Evolutionary conservation across 2,329 filamentous ascomycete species (phyloP), one percentile per base, ranked within the genome.

Genomic region (Aspergillaceae sp.): DNA sequence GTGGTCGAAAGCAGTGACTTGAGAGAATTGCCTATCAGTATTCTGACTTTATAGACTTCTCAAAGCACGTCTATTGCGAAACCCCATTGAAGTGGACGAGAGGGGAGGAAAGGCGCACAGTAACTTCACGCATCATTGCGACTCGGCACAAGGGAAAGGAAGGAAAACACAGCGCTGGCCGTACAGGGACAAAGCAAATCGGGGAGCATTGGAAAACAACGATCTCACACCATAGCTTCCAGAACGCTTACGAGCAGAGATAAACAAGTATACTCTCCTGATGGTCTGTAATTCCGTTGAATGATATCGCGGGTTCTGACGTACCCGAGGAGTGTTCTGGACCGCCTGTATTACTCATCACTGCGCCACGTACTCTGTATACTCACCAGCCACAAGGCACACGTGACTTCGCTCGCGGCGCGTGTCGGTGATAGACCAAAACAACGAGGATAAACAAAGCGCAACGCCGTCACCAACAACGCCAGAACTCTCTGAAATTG

Each of bases 91-190:
- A 9, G 30, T 19, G 19, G 19, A 19, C 30, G 30, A 32, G 30
- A 19, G 30, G 32, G 6, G 26, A 19, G 32, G 38, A 35, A 35
- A 28, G 27, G n/a, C 59, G 54, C 60, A 66, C 64, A 41, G 56
- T 57, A 50, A 56, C 50, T 55, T 57, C 54, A 52, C 57, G 61
- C 62, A 66, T 61, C 29, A 48, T 55, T 50, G 49, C 44, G 47
- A 51, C 30, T 56, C 32, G 44, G 45, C 32, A 27, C 41, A 48
- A 32, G 42, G 46, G 49, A 55, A 54, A 33, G 53, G 56, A 53
- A 49, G 58, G 50, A 55, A 55, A 54, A 48, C 54, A 52, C 50
- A 50, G 61, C 57, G 54, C 52, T 44, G 48, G 53, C 49, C 48
- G 48, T 44, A 50, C 49, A 48, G 36, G 33, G 5, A 35, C 45